phyloP scores from a whole-genome alignment of 108 stramenopile species.

The Skeletonema potamos region DNA sequence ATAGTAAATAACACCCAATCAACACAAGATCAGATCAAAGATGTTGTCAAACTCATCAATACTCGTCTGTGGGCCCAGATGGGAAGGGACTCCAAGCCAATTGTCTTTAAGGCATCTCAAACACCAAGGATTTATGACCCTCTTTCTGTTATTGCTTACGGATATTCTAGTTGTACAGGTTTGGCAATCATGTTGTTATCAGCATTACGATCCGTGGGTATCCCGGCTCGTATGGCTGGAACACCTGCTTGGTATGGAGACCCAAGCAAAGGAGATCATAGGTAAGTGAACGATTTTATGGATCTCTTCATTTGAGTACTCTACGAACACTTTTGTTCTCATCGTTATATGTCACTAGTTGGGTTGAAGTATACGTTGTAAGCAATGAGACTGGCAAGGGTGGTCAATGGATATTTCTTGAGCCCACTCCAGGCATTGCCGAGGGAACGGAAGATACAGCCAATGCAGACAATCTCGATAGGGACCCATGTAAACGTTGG shows the following conservation, averaged over 20 bases:
- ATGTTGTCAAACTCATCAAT: conserved; percentile 68
- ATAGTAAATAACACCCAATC: background rate
- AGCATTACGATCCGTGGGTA: conserved; percentile 72
- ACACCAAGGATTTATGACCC: conserved; percentile 91
- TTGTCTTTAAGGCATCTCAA: conserved; percentile 62
- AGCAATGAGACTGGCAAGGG: conserved; percentile 4
- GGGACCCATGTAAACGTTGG: conserved; percentile 85
- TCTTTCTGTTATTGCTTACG: conserved; percentile 81
- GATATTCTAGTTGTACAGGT: conserved; percentile 83
- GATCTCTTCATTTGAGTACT: background rate
- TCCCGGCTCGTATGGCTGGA: conserved; percentile 82
- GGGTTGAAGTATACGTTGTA: conserved; percentile 82
- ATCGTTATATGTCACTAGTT: conserved; percentile 40
- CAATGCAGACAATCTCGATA: conserved; percentile 59
- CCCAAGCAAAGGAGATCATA: conserved; percentile 76
- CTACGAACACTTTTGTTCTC: background rate
- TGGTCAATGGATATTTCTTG: conserved; percentile 78
- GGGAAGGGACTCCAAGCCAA: conserved; percentile 39
- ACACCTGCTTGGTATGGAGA: conserved; percentile 87
- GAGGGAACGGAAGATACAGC: conserved; percentile 42
- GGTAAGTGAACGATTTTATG: background rate
- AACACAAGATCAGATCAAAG: conserved; percentile 20
- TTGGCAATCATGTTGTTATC: conserved; percentile 63
- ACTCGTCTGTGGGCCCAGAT: conserved; percentile 59
- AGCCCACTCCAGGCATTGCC: conserved; percentile 64